These are phyloP conservation scores for Gossypium gossypioides DNA, from an alignment of 441 rosid species.

Conservation along the genomic window DNA sequence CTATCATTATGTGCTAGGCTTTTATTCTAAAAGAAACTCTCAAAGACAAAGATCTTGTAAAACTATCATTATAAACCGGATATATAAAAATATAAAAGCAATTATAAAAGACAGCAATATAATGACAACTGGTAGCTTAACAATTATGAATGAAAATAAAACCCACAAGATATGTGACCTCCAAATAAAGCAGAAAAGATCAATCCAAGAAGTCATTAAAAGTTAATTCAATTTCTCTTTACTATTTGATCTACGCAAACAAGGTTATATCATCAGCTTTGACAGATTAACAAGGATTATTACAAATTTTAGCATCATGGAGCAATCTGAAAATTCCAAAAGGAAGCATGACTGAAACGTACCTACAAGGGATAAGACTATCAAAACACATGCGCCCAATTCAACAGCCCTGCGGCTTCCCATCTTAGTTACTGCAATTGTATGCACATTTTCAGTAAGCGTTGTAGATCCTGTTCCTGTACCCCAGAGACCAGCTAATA, in stretches of 20 bases:
- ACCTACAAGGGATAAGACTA: slow-evolving; percentile 77
- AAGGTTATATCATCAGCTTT: neutral
- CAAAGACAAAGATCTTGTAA: too few species aligned
- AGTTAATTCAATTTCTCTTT: neutral
- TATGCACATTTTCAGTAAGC: slow-evolving; percentile 90
- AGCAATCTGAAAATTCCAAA: neutral
- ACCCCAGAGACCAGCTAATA: slow-evolving; percentile 97
- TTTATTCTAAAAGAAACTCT: neutral
- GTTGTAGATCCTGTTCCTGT: slow-evolving; percentile 91
- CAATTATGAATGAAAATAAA: too few species aligned
- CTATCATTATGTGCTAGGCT: neutral
- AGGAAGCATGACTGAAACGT: slow-evolving; percentile 24
- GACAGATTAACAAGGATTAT: neutral
- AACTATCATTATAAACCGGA: too few species aligned
- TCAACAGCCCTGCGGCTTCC: slow-evolving; percentile 93
- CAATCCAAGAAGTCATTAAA: neutral
- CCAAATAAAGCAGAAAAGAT: neutral
- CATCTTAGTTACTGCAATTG: slow-evolving; percentile 93
- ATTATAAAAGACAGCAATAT: too few species aligned
- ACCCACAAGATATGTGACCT: neutral
- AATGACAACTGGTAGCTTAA: too few species aligned
- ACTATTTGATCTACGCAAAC: slow-evolving; percentile 4
- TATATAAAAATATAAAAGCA: too few species aligned
- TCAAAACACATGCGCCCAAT: slow-evolving; percentile 65
- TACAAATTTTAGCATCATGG: neutral